phyloP scores from a whole-genome alignment of 345 rosid genomes.

The Mallotus nudiflorus region DNA sequence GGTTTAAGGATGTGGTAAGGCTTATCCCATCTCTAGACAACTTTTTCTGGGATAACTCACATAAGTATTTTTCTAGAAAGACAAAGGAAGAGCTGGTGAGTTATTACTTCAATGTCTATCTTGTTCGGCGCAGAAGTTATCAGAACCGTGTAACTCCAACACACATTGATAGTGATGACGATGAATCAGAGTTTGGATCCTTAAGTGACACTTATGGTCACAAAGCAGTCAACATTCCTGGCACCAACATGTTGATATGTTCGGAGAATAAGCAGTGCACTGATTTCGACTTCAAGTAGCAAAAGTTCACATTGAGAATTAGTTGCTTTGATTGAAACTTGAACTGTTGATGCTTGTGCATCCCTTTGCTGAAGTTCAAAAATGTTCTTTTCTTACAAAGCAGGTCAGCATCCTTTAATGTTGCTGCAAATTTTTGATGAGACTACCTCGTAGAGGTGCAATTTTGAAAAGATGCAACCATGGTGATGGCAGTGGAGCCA shows the following conservation, averaged over 20 bases:
- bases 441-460: conserved; percentile 8
- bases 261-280: conserved; percentile 45
- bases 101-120: conserved; percentile 33
- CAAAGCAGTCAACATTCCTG: conserved; percentile 36
- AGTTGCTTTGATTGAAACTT: neutral
- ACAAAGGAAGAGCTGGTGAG: conserved; percentile 28
- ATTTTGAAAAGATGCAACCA: conserved; percentile 19
- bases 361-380: neutral
- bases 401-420: conserved; percentile 7
- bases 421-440: conserved; percentile 2
- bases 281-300: conserved; percentile 42
- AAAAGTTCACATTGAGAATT: conserved; percentile 7
- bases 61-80: conserved; percentile 22
- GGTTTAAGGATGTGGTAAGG: conserved; percentile 31
- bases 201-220: conserved; percentile 48
- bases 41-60: conserved; percentile 24
- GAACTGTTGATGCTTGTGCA: neutral
- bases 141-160: conserved; percentile 36
- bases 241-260: conserved; percentile 44
- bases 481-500: conserved; percentile 11
- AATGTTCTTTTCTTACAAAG: neutral
- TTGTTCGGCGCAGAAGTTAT: conserved; percentile 30
- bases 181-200: conserved; percentile 25
- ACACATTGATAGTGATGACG: conserved; percentile 31
- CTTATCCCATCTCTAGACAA: conserved; percentile 22